A percentile compares a stretch with the other conserved stretches of the same genome.
phyloP scores from a whole-genome alignment of 331 rosid species.

The Malus hybrid region DNA sequence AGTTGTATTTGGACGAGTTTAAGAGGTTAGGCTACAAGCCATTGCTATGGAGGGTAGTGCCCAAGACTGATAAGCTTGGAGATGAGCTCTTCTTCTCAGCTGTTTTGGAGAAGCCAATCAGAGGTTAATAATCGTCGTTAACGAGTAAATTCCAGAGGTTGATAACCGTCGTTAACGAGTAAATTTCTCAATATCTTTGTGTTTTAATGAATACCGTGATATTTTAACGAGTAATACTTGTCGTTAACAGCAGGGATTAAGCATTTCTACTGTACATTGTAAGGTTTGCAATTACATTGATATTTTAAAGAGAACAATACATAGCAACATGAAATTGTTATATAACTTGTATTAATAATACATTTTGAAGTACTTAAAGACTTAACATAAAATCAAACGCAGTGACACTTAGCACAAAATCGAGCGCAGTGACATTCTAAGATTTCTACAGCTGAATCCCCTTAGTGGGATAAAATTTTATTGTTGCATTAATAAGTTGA shows the following conservation, averaged over 20 bases:
- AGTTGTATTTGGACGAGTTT: constrained; percentile 9
- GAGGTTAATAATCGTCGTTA: not conserved
- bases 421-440: rapidly evolving
- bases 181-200: not conserved
- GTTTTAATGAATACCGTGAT: not conserved
- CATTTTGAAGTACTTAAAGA: too few species aligned
- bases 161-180: too few species aligned
- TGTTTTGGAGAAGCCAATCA: constrained; percentile 14
- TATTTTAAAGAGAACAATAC: not conserved
- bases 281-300: not conserved
- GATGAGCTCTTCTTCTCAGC: constrained; percentile 25
- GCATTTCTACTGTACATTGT: not conserved
- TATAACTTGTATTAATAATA: too few species aligned
- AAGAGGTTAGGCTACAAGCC: constrained; percentile 2
- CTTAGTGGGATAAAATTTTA: too few species aligned
- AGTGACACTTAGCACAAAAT: rapidly evolving
- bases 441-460: too few species aligned
- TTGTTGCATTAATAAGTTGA: not conserved
- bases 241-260: not conserved
- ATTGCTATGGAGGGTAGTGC: constrained; percentile 13
- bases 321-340: not conserved
- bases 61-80: constrained; percentile 19
- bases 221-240: not conserved
- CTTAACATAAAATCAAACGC: rapidly evolving
- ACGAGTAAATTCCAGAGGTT: too few species aligned